phyloP scores from a whole-genome alignment of 2,329 filamentous ascomycete species.

The Microcyclospora tardicrescens region DNA sequence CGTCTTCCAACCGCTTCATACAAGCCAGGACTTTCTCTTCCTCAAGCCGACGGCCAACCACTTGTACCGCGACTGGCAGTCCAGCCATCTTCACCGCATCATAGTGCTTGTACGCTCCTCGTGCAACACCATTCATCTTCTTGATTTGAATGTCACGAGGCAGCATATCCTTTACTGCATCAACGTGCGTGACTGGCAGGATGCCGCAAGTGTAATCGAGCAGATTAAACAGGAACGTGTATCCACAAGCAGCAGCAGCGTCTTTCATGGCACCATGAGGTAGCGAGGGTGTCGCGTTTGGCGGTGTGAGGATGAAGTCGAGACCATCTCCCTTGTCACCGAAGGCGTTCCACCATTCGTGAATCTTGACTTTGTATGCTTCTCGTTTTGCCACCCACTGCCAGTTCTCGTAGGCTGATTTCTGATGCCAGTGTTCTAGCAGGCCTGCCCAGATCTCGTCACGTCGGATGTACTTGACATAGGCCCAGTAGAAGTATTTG shows the following conservation, averaged over 20 bases:
- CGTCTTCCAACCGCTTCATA: constrained; percentile 68
- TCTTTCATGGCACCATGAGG: constrained; percentile 79
- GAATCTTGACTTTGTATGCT: constrained; percentile 63
- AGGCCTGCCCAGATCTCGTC: constrained; percentile 70
- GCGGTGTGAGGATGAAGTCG: constrained; percentile 72
- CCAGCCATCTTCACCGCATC: constrained; percentile 74
- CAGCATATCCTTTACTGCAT: constrained; percentile 53
- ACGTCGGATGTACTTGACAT: constrained; percentile 68
- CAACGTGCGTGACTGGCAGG: constrained; percentile 74
- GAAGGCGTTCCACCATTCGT: constrained; percentile 68
- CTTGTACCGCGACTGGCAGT: constrained; percentile 72
- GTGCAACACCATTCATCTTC: constrained; percentile 64
- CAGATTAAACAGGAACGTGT: constrained; percentile 87
- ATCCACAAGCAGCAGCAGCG: constrained; percentile 74
- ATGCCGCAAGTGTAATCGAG: constrained; percentile 79
- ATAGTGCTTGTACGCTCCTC: constrained; percentile 76
- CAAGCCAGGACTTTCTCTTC: constrained; percentile 77
- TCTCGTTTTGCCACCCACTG: constrained; percentile 65
- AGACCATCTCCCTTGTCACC: constrained; percentile 31
- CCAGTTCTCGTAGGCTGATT: constrained; percentile 70
- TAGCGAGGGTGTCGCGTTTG: constrained; percentile 79
- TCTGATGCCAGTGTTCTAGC: constrained; percentile 58
- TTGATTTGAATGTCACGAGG: constrained; percentile 47
- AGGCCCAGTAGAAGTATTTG: constrained; percentile 78
- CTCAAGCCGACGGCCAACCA: constrained; percentile 65